Base-by-base conservation (phyloP, 345 rosid species). In the Gossypium rotundifolium region DNA sequence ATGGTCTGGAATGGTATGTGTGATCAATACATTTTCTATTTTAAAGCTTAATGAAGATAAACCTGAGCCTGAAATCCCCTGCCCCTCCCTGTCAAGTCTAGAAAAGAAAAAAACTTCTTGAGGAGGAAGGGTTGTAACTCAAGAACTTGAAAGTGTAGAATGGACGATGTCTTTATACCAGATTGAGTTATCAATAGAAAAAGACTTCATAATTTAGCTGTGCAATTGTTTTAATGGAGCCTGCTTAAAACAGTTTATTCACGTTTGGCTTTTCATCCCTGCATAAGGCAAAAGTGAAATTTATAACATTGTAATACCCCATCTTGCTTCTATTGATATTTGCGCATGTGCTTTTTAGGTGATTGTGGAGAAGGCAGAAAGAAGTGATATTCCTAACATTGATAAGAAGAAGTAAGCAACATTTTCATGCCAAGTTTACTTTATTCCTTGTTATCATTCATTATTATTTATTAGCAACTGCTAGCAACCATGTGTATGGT, bases 361-460 rank as follows among this genome's bases (percentile, higher is more conserved):
- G 76, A 91, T 93, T 74, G 97, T 91, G 77, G 97, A 93, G 75
- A 93, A 86, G 40, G 40, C 40, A 33, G 40, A 33, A 33, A 33
- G 40, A 33, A 33, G 40, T 33, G 40, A 33, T 33, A 88, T 93
- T 73, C 94, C 97, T 38, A 78, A 79, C 82, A 93, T 93, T 65
- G 98, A 91, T 82, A 93, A 89, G 91, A 91, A 87, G 69, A 93
- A 93, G 97, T 93, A 70, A 84, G 89, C 66, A 70, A 27, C 27
- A 16, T 12, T 53, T 38, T 48, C 51, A 49, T 48, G 27, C 40
- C n/a, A 60, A 20, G 22, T 70, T 16, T 16, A 52, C 13, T 7
- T 49, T 13, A 12, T 38, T 38, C 48, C 8, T 40, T 40, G 48
- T 40, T 64, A n/a, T 40, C 46, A n/a, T 33, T 18, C 49, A 9